Evolutionary conservation across 169 alveolate species (phyloP), one percentile per base, ranked within the genome.

Genomic region (Cryptosporidium xiaoi): DNA sequence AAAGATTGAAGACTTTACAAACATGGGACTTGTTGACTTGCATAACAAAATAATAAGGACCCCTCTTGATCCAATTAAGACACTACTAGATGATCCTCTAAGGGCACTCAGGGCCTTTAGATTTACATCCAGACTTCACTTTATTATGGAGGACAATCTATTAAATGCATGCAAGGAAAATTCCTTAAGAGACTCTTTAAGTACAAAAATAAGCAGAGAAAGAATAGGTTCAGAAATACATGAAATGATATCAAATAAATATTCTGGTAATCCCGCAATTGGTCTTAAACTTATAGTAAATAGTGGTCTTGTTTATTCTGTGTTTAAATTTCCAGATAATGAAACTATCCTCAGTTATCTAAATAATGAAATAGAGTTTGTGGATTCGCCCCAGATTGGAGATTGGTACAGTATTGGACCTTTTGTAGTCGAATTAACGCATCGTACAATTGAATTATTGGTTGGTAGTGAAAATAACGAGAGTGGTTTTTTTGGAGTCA

Each of bases 11-110:
- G 99, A 98, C 89, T 97, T 93, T 67, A 97, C 99, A 0, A 91
- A 95, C 27, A 91, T 83, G 66, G 99, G 99, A 6, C 64, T 97
- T 8, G 67, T 89, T 20, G 99, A 98, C 90, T 93, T 98, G 44
- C 82, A 93, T 82, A 92, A 95, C 46, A 93, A 96, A 82, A 64
- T 98, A 20, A 96, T 97, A 13, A 92, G 99, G 82, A 97, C 99
- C 7, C 99, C 99, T 4, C 90, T 97, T 40, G 95, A 95, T 34
- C 97, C 99, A 2, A 84, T 93, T 29, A 85, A 94, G 40, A 97
- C 99, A 5, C 96, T 97, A 91, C 83, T 94, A 71, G 99, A 98
- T 91, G 99, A 98, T 92, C 99, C 99, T 5, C 91, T 98, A 46
- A 93, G 99, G 85, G 94, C 97, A 27, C 90, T 98, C 67, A 93